Conservation (phyloP, 2,329 filamentous ascomycete genomes). For the Pestalotiopsis sp. region DNA sequence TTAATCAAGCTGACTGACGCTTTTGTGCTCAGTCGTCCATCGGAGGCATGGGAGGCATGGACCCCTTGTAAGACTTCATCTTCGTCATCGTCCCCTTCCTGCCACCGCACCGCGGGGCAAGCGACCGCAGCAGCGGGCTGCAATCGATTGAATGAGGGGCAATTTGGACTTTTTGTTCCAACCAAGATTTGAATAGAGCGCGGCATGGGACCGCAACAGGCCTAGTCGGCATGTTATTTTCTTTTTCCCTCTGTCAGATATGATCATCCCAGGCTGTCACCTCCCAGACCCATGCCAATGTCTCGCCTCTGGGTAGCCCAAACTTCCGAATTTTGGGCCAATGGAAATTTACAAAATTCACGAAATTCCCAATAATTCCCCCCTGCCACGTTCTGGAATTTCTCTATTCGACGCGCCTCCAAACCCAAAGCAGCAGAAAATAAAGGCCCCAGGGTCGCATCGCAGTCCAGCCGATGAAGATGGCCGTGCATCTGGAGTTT, state of each 20-base stretch:
- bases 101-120: background rate
- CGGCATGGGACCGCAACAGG: background rate
- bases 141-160: background rate
- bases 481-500: background rate
- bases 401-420: constrained; percentile 7
- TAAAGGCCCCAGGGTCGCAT: background rate
- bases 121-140: too few species aligned
- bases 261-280: background rate
- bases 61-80: background rate
- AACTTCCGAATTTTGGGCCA: constrained; percentile 35
- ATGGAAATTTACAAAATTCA: constrained; percentile 32
- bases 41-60: background rate
- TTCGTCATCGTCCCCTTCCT: background rate
- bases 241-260: background rate
- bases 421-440: constrained; percentile 13
- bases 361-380: constrained; percentile 16
- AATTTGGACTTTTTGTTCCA: background rate
- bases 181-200: background rate
- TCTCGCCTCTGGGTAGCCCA: constrained; percentile 17
- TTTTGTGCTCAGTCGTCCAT: background rate
- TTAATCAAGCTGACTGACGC: background rate
- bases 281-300: background rate
- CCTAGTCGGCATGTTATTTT: background rate
- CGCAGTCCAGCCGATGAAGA: background rate
- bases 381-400: constrained; percentile 1